Conservation (phyloP, 208 protist genomes). For the Acanthamoeba lugdunensis region DNA sequence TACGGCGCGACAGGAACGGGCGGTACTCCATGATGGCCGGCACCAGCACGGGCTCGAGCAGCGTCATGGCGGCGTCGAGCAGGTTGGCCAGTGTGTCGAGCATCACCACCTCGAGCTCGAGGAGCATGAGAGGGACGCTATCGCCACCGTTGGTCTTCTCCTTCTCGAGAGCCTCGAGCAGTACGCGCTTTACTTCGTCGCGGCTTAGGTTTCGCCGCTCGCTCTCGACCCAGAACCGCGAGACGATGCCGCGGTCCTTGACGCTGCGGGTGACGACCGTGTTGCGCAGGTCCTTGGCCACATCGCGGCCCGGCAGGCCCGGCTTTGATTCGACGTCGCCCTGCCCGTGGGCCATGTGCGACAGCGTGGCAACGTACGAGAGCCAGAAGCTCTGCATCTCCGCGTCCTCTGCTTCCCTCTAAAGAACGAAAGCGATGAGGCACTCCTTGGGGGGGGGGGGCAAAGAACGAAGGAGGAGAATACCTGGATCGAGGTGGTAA, state of each 20-base stretch:
- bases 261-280: conserved; percentile 9
- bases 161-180: neutral
- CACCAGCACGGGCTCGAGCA: conserved; percentile 9
- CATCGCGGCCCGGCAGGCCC: neutral
- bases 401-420: neutral
- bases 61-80: neutral
- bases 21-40: conserved; percentile 63
- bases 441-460: neutral
- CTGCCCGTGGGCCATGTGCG: conserved; percentile 17
- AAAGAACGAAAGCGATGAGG: neutral
- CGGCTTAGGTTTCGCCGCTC: neutral
- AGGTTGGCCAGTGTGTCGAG: neutral
- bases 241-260: neutral
- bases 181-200: neutral
- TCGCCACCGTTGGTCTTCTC: neutral
- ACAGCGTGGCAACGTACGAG: neutral
- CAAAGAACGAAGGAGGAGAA: neutral
- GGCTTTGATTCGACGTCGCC: conserved; percentile 6
- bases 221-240: neutral
- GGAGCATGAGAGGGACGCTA: neutral
- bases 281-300: conserved; percentile 37
- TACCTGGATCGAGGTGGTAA: conserved; percentile 1
- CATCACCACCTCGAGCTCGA: conserved; percentile 30
- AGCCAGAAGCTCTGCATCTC: conserved; percentile 69
- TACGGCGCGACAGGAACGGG: conserved; percentile 22